Conservation (phyloP, 495 filamentous ascomycete genomes). For the Neurospora intermedia region DNA sequence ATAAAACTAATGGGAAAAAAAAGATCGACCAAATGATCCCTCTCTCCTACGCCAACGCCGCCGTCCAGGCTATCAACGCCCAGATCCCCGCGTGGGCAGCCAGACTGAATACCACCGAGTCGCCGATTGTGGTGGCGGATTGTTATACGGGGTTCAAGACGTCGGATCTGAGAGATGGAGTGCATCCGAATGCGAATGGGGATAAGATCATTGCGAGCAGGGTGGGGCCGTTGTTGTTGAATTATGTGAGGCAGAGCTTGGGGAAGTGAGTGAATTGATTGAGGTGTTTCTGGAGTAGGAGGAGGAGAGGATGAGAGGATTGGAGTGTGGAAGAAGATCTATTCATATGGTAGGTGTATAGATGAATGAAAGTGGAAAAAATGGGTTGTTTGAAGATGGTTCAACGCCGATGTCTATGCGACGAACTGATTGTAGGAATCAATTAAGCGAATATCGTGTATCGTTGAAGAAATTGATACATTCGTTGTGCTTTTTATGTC, state of each 20-base stretch:
- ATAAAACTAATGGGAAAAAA: neutral
- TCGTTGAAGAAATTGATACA: too few species aligned
- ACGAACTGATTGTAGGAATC: too few species aligned
- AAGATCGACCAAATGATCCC: slow-evolving; percentile 28
- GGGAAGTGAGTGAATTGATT: neutral
- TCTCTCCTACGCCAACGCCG: slow-evolving; percentile 10
- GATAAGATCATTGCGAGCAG: slow-evolving; percentile 23
- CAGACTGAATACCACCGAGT: slow-evolving; percentile 20
- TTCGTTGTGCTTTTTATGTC: too few species aligned
- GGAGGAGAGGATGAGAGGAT: too few species aligned
- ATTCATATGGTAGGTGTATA: too few species aligned
- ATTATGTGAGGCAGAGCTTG: slow-evolving; percentile 10
- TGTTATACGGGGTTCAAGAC: slow-evolving; percentile 24
- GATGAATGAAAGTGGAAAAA: too few species aligned
- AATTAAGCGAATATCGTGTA: too few species aligned
- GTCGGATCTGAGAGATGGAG: slow-evolving; percentile 23
- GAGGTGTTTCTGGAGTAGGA: neutral
- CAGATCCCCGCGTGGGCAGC: slow-evolving; percentile 27
- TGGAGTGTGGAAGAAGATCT: too few species aligned
- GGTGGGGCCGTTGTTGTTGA: slow-evolving; percentile 21
- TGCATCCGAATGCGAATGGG: slow-evolving; percentile 27
- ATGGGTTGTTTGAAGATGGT: too few species aligned
- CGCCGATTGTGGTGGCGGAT: slow-evolving; percentile 31
- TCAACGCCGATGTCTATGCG: too few species aligned
- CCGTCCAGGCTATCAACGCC: slow-evolving; percentile 21